Evolutionary conservation across 192 early-diverging fungal species (phyloP).

Genomic region (Backusella tuberculispora): DNA sequence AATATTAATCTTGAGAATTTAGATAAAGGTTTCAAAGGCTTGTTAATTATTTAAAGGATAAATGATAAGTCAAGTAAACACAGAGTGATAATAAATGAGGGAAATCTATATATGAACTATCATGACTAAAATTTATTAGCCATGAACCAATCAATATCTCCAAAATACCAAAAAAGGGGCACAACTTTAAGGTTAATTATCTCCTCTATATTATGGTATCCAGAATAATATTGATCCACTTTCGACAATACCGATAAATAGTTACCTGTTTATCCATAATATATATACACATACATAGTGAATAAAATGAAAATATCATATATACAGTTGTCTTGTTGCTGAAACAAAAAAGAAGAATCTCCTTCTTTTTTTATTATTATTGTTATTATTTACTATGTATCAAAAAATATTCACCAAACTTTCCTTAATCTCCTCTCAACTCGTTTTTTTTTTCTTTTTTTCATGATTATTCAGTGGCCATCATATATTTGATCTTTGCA

Average conservation of each 20-base stretch:
- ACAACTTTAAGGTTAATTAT: neutral
- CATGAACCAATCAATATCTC: neutral
- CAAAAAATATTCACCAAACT: neutral
- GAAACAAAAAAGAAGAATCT: neutral
- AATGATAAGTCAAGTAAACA: no score
- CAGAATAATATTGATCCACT: neutral
- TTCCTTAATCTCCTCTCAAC: neutral
- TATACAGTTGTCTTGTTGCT: neutral
- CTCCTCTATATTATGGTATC: neutral
- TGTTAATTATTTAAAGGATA: no score
- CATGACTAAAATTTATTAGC: neutral
- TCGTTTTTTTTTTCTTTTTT: neutral
- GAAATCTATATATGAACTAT: neutral
- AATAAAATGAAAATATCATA: neutral
- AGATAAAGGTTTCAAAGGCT: no score
- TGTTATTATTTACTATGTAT: neutral
- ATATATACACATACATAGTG: no score
- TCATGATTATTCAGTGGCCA: slow-evolving; percentile 69
- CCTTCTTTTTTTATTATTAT: neutral
- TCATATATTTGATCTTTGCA: slow-evolving; percentile 93
- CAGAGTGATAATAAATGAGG: neutral
- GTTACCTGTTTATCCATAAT: no score
- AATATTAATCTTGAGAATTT: no score
- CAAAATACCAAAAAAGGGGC: neutral
- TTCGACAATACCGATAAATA: no score